Base-by-base conservation (phyloP, 805 yeast genomes). In the Zygoascus bituminiphila region DNA sequence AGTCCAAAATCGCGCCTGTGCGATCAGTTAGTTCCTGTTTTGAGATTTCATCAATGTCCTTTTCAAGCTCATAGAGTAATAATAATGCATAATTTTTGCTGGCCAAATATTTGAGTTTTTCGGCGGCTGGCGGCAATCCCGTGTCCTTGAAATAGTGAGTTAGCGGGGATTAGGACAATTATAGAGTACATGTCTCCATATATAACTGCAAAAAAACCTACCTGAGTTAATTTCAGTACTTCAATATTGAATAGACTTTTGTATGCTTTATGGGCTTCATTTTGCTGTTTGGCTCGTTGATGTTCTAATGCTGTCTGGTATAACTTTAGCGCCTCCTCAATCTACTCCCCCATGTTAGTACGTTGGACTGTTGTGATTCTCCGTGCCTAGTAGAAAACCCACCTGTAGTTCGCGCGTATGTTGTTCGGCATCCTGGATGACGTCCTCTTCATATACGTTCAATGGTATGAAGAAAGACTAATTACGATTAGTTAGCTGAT, bases 381-480 rank as follows among this genome's bases (percentile, higher is more conserved):
- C 14, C 14, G 20, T 8, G 12, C 12, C 31, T 12, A 12, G n/a
- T 4, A 2, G 4, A 4, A 4, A 19, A 46, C 61, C 36, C 43
- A 78, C 77, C 58, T 91, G 97, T 21, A 91, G 70, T 62, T 93
- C 99, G 43, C 96, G 71, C 1, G 97, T 84, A 59, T 88, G 95
- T 54, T 88, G 91, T 54, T 89, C 96, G 29, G 82, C 84, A 54
- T 86, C 91, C 31, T 77, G 70, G 17, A 66, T 66, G 4, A 76
- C 66, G 45, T 84, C 86, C 59, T 85, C 94, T 49, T 84, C 91
- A 37, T 76, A 76, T 42, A 82, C 67, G 59, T 91, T 91, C 40
- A 89, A 72, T 1, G 98, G 95, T 26, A 81, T 74, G 63, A 91
- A 89, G 1, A 81, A 41, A 3, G 44, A 41, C 44, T 41, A 41